These are phyloP conservation scores for Malassezia equina DNA, from an alignment of 1,284 basidiomycete species.

Conservation along the genomic window DNA sequence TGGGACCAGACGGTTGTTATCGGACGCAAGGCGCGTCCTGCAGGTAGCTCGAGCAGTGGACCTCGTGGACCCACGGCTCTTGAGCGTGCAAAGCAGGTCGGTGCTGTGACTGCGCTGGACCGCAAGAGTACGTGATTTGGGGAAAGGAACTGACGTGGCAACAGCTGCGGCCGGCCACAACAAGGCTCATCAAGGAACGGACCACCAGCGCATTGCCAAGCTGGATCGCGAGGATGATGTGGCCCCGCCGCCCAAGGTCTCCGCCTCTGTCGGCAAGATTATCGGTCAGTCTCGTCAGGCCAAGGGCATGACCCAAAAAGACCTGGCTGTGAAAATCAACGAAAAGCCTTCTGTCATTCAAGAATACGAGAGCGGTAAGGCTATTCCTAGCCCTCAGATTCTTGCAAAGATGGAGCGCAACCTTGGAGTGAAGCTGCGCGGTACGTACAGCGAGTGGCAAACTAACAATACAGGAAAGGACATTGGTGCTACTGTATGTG, in stretches of 20 bases:
- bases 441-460: slow-evolving; percentile 48
- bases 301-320: slow-evolving; percentile 75
- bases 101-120: slow-evolving; percentile 50
- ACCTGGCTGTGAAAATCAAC: slow-evolving; percentile 82
- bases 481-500: slow-evolving; percentile 34
- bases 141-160: background rate
- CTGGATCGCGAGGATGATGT: slow-evolving; percentile 64
- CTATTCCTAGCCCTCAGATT: slow-evolving; percentile 79
- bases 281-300: slow-evolving; percentile 73
- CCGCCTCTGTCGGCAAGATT: slow-evolving; percentile 68
- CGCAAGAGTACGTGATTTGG: slow-evolving; percentile 45
- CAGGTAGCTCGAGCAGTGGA: slow-evolving; percentile 54
- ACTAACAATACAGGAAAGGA: slow-evolving; percentile 27
- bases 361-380: slow-evolving; percentile 75
- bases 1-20: slow-evolving; percentile 56
- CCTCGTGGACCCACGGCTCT: slow-evolving; percentile 52
- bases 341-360: slow-evolving; percentile 76
- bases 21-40: slow-evolving; percentile 58
- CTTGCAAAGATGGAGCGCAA: slow-evolving; percentile 81
- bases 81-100: slow-evolving; percentile 49
- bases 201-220: slow-evolving; percentile 44
- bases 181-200: slow-evolving; percentile 39
- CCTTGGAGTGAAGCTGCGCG: slow-evolving; percentile 83
- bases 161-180: slow-evolving; percentile 34
- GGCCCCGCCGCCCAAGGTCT: slow-evolving; percentile 78